Percentiles rank a stretch among this genome's conserved stretches.
phyloP scores from a whole-genome alignment of 2,329 filamentous ascomycete genomes.

The Colletotrichum chrysophilum region DNA sequence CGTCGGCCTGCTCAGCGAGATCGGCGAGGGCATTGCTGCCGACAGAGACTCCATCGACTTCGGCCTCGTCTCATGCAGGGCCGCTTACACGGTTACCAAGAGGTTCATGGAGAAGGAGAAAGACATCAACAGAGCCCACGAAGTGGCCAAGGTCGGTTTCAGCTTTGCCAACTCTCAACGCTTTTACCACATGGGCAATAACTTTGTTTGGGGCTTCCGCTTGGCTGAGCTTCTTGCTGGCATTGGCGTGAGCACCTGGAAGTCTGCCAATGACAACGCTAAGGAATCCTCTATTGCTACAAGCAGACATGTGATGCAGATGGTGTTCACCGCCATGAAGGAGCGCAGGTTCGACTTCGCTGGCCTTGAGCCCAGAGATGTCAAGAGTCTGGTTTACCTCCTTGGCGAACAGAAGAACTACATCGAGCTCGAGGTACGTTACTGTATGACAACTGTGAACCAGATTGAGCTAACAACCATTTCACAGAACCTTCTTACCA shows the following conservation, averaged over 20 bases:
- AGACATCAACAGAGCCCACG: constrained; percentile 43
- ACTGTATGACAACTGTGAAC: accelerated
- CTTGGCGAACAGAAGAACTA: constrained; percentile 53
- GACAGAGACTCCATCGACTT: constrained; percentile 39
- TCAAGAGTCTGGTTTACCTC: constrained; percentile 49
- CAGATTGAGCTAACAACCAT: neutral
- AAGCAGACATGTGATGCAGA: constrained; percentile 3
- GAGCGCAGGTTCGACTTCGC: constrained; percentile 48
- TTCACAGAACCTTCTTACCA: constrained; percentile 28
- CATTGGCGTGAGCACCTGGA: constrained; percentile 32
- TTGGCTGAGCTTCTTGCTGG: constrained; percentile 49
- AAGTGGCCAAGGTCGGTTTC: constrained; percentile 47
- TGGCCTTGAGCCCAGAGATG: constrained; percentile 46
- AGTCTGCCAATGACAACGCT: constrained; percentile 30
- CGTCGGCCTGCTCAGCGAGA: constrained; percentile 41
- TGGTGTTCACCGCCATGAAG: constrained; percentile 45
- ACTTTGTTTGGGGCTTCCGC: constrained; percentile 48
- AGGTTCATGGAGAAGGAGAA: constrained; percentile 40
- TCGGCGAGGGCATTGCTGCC: constrained; percentile 35
- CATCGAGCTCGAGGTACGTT: constrained; percentile 42
- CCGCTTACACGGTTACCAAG: constrained; percentile 21
- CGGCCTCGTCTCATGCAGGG: constrained; percentile 39
- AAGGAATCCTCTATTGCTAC: constrained; percentile 29
- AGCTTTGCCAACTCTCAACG: constrained; percentile 44
- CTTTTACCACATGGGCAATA: constrained; percentile 42